phyloP scores from a whole-genome alignment of 75 land plant genomes.

The Picea glauca region DNA sequence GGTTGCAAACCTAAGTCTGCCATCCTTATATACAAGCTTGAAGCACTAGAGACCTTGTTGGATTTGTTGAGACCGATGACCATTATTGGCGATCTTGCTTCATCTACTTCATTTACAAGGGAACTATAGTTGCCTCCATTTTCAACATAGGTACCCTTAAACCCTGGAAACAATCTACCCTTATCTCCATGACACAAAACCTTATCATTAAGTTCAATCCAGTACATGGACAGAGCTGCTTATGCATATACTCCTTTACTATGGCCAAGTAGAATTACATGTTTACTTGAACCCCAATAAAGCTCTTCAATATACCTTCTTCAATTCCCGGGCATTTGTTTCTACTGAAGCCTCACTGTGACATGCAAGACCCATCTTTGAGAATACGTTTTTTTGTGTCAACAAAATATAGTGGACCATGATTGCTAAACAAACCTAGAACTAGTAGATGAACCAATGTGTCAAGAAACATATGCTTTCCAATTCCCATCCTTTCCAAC shows the following conservation, averaged over 20 bases:
- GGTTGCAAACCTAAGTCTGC: slow-evolving; percentile 30
- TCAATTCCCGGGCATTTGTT: slow-evolving; percentile 92
- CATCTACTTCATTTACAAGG: too few relatives aligned
- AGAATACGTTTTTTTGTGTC: slow-evolving; percentile 73
- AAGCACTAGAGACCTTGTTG: slow-evolving; percentile 54
- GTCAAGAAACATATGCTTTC: slow-evolving; percentile 81
- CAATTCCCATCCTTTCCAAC: slow-evolving; percentile 71
- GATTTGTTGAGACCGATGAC: slow-evolving; percentile 27
- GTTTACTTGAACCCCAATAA: slow-evolving; percentile 82
- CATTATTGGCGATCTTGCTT: too few relatives aligned
- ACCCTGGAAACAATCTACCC: too few relatives aligned
- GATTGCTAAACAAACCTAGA: slow-evolving; percentile 99
- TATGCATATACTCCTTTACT: slow-evolving; percentile 99
- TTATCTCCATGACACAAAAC: slow-evolving; percentile 16
- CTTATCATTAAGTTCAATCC: slow-evolving; percentile 90
- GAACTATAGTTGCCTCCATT: too few relatives aligned
- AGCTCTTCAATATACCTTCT: slow-evolving; percentile 88
- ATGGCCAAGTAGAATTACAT: slow-evolving; percentile 89
- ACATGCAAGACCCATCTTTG: slow-evolving; percentile 92
- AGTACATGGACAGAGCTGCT: slow-evolving; percentile 89
- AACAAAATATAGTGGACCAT: slow-evolving; percentile 93
- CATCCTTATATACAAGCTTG: slow-evolving; percentile 44
- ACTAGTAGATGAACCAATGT: slow-evolving; percentile 77
- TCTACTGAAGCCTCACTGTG: slow-evolving; percentile 99
- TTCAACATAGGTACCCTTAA: too few relatives aligned